Evolutionary conservation across 768 basidiomycete species (phyloP).

Genomic region (Gymnopilus dilepis): DNA sequence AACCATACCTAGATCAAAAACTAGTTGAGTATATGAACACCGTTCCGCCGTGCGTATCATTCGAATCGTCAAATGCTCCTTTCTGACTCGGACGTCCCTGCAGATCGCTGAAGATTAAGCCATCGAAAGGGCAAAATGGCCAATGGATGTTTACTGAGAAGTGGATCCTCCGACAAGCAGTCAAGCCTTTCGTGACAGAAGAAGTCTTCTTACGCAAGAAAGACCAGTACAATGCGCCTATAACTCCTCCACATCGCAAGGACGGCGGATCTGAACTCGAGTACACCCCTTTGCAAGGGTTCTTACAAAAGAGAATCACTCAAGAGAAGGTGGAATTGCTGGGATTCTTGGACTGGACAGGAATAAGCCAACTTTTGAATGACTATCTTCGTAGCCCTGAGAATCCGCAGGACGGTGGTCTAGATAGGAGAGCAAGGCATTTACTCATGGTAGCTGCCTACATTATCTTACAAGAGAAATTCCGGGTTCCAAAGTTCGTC

Average conservation of each 20-base stretch:
- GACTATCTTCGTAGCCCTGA: background rate
- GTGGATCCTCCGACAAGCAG: conserved; percentile 7
- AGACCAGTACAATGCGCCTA: conserved; percentile 3
- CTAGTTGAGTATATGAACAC: conserved; percentile 1
- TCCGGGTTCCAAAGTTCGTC: background rate
- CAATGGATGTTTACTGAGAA: conserved; percentile 8
- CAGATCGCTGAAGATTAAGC: conserved; percentile 5
- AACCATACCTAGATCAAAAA: conserved; percentile 6
- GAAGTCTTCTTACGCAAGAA: conserved; percentile 6
- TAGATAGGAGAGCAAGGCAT: background rate
- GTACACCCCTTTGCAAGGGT: background rate
- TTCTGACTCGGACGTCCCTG: background rate
- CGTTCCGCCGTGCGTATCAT: background rate
- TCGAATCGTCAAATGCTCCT: background rate
- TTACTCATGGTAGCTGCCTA: background rate
- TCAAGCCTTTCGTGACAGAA: conserved; percentile 7
- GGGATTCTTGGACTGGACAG: conserved; percentile 1
- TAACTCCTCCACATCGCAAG: background rate
- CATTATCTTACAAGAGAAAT: background rate
- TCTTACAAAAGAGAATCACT: background rate
- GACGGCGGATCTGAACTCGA: background rate
- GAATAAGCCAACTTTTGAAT: background rate
- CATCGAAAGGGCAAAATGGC: background rate
- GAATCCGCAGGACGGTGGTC: background rate
- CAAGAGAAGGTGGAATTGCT: background rate